Base-by-base conservation (phyloP, 116 monocot species). In the Dioscorea cayenensis region DNA sequence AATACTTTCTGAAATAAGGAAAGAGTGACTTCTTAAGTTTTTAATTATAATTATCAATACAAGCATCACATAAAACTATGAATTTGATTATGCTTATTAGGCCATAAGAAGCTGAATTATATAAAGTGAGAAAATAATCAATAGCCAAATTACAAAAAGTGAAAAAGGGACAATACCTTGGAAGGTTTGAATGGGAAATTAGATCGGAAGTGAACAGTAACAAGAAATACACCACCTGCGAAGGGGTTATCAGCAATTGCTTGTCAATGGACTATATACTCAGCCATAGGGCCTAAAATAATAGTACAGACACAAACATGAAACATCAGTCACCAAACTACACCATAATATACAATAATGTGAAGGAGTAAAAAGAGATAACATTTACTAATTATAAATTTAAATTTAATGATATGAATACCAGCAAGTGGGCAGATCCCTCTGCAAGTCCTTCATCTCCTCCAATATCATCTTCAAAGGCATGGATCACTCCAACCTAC, bases 171-270 rank as follows among this genome's bases (percentile, higher is more conserved):
- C 43, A 17, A 4, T 70, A 79, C 79, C 79, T 74, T 79, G 13
- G 79, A 74, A 16, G 79, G 74, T 37, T 79, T 79, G 60, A 79
- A 79, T 25, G 79, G 79, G 69, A 74, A 79, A 28, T 79, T 74
- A 52, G 79, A 70, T 52, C 74, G 74, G 52, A 52, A 52, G 52
- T 52, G 52, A 52, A 2, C 74, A 4, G 65, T 79, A 23, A 79
- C 79, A 6, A 79, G 43, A 74, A 79, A 79, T n/a, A 79, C 70
- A 9, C 79, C 79, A 36, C 79, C 74, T 74, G 79, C 50, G 66
- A 73, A 74, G 43, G 79, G 79, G 69, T 74, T 79, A 52, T 79
- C 79, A 4, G 79, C 61, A 59, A 74, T 79, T 52, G 1, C 52
- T 52, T 52, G 52, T 4, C 52, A 52, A 14, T 52, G 52, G 18